These are phyloP conservation scores for Senecio squalidus DNA, from an alignment of 140 eudicot genomes.

Conservation along the genomic window DNA sequence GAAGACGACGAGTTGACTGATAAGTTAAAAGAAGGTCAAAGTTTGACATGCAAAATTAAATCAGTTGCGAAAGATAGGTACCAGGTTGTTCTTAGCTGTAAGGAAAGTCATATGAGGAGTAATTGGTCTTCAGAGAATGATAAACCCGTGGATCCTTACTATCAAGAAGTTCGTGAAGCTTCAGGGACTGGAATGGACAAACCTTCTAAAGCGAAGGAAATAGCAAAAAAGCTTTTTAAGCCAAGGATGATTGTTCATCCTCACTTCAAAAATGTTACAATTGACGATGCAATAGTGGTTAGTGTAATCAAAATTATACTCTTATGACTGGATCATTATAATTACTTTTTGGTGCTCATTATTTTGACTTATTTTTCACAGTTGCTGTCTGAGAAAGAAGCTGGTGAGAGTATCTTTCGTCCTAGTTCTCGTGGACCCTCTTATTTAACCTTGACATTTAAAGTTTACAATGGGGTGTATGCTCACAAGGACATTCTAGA, in stretches of 20 bases:
- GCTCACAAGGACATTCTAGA: conserved; percentile 79
- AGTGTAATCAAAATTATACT: too few relatives aligned
- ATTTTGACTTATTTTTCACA: conserved; percentile 15
- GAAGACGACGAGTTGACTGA: conserved; percentile 53
- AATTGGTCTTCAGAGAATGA: conserved; percentile 42
- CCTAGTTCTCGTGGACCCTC: conserved; percentile 90
- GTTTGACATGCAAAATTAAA: conserved; percentile 65
- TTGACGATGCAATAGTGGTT: conserved; percentile 78
- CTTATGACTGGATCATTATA: too few relatives aligned
- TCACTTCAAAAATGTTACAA: conserved; percentile 65
- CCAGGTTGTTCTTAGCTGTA: conserved; percentile 62
- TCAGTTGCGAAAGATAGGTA: conserved; percentile 58
- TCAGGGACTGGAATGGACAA: conserved; percentile 41
- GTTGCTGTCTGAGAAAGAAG: conserved; percentile 68
- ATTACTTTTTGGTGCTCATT: conserved; percentile 4
- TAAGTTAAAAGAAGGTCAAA: conserved; percentile 65
- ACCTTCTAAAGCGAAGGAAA: conserved; percentile 62
- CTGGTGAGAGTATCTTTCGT: conserved; percentile 71
- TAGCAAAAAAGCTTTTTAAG: conserved; percentile 69
- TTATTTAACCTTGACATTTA: conserved; percentile 60
- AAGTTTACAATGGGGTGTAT: conserved; percentile 68
- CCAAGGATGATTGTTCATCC: conserved; percentile 82
- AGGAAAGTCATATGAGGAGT: conserved; percentile 66
- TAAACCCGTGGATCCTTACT: conserved; percentile 52
- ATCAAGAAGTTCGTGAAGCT: conserved; percentile 51